phyloP scores from a whole-genome alignment of 176 grass and related monocot genomes.

The Leersia perrieri region DNA sequence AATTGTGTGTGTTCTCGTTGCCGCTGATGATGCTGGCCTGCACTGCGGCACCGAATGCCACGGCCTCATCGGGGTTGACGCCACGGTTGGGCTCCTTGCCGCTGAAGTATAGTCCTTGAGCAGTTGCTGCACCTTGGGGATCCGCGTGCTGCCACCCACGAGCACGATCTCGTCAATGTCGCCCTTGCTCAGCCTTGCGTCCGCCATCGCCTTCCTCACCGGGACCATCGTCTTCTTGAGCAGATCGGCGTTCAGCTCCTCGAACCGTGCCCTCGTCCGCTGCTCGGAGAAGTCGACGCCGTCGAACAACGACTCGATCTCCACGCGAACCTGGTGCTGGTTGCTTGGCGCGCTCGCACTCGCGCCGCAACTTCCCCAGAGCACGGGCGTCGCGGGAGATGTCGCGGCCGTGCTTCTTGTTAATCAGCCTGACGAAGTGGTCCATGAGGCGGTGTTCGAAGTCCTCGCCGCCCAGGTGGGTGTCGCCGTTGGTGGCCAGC shows the following conservation, averaged over 20 bases:
- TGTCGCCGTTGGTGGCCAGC: too few species aligned
- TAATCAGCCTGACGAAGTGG: too few species aligned
- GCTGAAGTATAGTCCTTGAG: conserved; percentile 97
- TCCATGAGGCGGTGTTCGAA: too few species aligned
- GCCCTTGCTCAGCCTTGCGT: neutral
- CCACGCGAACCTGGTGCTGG: too few species aligned
- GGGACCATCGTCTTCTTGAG: conserved; percentile 20
- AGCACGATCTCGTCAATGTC: conserved; percentile 54
- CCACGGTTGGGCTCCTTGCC: conserved; percentile 64
- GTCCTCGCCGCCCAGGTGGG: too few species aligned
- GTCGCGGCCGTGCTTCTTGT: too few species aligned
- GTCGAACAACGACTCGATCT: too few species aligned
- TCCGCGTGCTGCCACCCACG: conserved; percentile 83
- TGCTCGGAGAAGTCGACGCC: conserved; percentile 30
- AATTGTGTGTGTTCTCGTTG: too few species aligned
- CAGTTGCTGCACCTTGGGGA: conserved; percentile 93
- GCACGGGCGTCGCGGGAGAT: too few species aligned
- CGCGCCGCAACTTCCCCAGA: too few species aligned
- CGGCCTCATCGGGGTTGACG: conserved; percentile 96
- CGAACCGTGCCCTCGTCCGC: conserved; percentile 7
- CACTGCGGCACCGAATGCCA: conserved; percentile 81
- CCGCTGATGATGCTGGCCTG: conserved; percentile 38
- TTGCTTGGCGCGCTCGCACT: too few species aligned
- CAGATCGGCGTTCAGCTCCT: conserved; percentile 23
- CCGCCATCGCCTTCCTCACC: conserved; percentile 18